Evolutionary conservation across 208 protist species (phyloP), one percentile per base, ranked within the genome.

Genomic region (Leishmania guyanensis): DNA sequence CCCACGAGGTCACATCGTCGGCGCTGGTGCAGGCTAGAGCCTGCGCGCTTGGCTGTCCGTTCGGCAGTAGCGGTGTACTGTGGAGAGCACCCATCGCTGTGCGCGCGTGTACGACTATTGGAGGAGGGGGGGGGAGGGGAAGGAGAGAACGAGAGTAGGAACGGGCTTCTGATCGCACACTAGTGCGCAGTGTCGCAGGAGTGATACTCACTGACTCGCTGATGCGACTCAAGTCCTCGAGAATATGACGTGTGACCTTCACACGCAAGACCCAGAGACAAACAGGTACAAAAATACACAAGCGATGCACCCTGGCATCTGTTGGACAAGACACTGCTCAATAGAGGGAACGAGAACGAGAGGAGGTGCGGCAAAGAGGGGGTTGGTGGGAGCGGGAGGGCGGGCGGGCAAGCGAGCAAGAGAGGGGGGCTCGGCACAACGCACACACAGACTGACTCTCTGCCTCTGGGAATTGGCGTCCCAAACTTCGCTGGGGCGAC

Each of bases 1-100:
- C 95, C 93, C 93, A 97, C 72, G 91, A 84, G 48, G 86, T 72
- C 43, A 86, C 82, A 53, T 88, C 81, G 2, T 60, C 26, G 48
- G 88, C 65, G 26, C 75, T 80, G 33, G 77, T 65, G 54, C 82
- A 46, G 29, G 86, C 83, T 39, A 80, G 48, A 39, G 74, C 78
- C 74, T 75, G 74, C 43, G 86, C 86, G 78, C 88, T 93, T 43
- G 68, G 80, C 60, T 86, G 77, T 16, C 74, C 82, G 74, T 80
- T 70, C 22, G 82, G 73, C 39, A 76, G 74, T 5, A 80, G 48
- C 16, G 78, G 82, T 43, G 82, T 72, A 51, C 82, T 86, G 36
- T 86, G 77, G 58, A 74, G 80, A 64, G 72, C 66, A 50, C 82
- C 82, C 82, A 86, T 86, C 33, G 26, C 14, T 51, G n/a, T 58